phyloP scores from a whole-genome alignment of 208 protist species.

The Lotmaria passim region DNA sequence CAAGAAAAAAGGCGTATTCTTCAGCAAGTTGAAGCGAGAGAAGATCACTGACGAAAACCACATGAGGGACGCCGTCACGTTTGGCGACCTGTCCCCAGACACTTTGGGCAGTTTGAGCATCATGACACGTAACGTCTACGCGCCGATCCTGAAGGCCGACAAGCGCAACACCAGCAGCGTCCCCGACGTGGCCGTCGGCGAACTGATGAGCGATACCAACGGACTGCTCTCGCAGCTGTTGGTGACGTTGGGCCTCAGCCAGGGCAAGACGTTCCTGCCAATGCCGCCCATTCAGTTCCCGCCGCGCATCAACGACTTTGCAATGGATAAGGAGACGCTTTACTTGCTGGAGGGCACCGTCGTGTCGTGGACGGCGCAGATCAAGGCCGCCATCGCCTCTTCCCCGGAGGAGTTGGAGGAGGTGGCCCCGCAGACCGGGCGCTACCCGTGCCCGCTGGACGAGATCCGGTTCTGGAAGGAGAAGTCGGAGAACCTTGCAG shows the following conservation, averaged over 20 bases:
- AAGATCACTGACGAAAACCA: slow-evolving; percentile 89
- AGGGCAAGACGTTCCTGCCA: slow-evolving; percentile 94
- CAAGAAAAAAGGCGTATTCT: slow-evolving; percentile 93
- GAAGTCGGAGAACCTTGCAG: slow-evolving; percentile 93
- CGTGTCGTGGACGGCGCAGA: slow-evolving; percentile 93
- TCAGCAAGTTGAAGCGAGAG: slow-evolving; percentile 91
- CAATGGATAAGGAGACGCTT: slow-evolving; percentile 89
- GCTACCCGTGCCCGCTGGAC: slow-evolving; percentile 91
- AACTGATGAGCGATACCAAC: slow-evolving; percentile 94
- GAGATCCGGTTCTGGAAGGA: slow-evolving; percentile 96
- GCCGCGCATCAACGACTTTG: slow-evolving; percentile 71
- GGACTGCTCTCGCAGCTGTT: slow-evolving; percentile 85
- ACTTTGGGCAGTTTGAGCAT: slow-evolving; percentile 73
- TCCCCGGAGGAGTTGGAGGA: slow-evolving; percentile 88
- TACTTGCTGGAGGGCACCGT: slow-evolving; percentile 93
- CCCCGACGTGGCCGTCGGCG: slow-evolving; percentile 92
- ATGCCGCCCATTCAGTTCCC: slow-evolving; percentile 91
- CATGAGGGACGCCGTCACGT: slow-evolving; percentile 85
- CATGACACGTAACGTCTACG: slow-evolving; percentile 89
- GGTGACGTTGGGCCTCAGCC: slow-evolving; percentile 91
- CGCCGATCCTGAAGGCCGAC: slow-evolving; percentile 84
- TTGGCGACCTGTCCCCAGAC: slow-evolving; percentile 84
- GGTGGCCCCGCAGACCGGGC: slow-evolving; percentile 50
- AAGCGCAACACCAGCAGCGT: slow-evolving; percentile 86
- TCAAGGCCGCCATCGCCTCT: slow-evolving; percentile 87